Conservation (phyloP, 1,139 yeast genomes). For the Nematodospora anomalae region DNA sequence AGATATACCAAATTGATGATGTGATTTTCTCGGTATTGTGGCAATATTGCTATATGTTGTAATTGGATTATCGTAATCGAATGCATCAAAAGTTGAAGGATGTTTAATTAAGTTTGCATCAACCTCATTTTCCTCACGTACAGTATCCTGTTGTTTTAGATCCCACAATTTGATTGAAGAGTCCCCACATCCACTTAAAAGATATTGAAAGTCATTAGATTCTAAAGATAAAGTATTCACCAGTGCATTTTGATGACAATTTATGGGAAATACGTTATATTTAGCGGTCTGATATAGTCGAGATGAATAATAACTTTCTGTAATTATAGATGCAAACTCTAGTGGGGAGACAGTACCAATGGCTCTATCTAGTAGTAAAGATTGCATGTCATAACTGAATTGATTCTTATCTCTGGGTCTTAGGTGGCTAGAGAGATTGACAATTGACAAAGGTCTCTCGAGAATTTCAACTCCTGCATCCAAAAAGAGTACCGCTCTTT, state of each 20-base stretch:
- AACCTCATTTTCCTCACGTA: constrained; percentile 19
- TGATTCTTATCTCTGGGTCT: neutral
- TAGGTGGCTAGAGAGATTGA: neutral
- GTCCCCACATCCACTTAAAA: constrained; percentile 78
- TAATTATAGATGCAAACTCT: constrained; percentile 38
- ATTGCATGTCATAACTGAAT: constrained; percentile 30
- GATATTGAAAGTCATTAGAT: constrained; percentile 41
- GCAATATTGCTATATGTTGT: constrained; percentile 30
- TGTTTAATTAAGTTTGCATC: constrained; percentile 9
- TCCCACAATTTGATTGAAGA: constrained; percentile 70
- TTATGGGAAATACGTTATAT: constrained; percentile 35
- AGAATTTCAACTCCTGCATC: neutral
- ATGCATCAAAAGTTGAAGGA: constrained; percentile 17
- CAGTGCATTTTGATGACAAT: constrained; percentile 46
- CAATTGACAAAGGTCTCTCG: neutral
- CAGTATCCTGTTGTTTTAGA: constrained; percentile 19
- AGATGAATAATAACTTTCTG: constrained; percentile 41
- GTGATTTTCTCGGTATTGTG: constrained; percentile 52
- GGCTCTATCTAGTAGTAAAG: constrained; percentile 36
- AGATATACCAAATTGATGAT: constrained; percentile 75
- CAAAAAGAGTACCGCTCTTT: no score
- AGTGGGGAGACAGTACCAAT: constrained; percentile 29
- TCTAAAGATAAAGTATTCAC: constrained; percentile 73
- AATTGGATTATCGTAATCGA: constrained; percentile 30
- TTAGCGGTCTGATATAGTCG: constrained; percentile 22